These are phyloP conservation scores for Fusarium sp. DNA, from an alignment of 2,329 filamentous ascomycete genomes.

Conservation along the genomic window DNA sequence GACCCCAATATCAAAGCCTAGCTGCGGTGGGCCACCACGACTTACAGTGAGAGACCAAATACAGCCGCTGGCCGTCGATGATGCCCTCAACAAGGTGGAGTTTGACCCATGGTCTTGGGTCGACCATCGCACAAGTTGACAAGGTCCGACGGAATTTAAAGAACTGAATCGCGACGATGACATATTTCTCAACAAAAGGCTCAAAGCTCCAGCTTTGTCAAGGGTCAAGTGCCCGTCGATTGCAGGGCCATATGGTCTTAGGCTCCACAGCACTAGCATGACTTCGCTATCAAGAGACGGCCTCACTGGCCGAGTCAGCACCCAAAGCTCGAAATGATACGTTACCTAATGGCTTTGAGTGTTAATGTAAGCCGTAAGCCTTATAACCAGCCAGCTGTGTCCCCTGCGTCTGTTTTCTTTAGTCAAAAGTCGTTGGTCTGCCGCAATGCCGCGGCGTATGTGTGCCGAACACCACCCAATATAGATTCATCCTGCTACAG, in stretches of 20 bases:
- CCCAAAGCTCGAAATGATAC: constrained; percentile 36
- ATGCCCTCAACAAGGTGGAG: background rate
- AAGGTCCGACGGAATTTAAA: background rate
- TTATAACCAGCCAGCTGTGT: constrained; percentile 31
- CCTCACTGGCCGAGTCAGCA: constrained; percentile 32
- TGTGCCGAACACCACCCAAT: constrained; percentile 11
- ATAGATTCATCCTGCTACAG: constrained; percentile 16
- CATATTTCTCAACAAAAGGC: background rate
- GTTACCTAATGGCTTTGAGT: constrained; percentile 22
- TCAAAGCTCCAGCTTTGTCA: constrained; percentile 7
- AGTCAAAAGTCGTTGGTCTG: background rate
- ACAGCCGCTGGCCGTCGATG: background rate
- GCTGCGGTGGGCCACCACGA: constrained; percentile 11
- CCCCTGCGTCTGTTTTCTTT: constrained; percentile 15
- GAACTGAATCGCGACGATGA: background rate
- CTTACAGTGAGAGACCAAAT: background rate
- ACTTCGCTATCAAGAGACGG: constrained; percentile 19
- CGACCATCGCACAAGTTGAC: background rate
- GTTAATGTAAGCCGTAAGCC: constrained; percentile 23
- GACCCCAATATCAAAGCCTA: background rate
- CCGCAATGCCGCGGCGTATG: background rate
- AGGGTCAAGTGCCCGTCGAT: constrained; percentile 13
- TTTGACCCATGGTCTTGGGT: background rate
- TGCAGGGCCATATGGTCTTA: constrained; percentile 31
- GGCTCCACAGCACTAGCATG: constrained; percentile 21